Conservation (phyloP, 441 rosid genomes). For the Pelargonium cotyledonis region DNA sequence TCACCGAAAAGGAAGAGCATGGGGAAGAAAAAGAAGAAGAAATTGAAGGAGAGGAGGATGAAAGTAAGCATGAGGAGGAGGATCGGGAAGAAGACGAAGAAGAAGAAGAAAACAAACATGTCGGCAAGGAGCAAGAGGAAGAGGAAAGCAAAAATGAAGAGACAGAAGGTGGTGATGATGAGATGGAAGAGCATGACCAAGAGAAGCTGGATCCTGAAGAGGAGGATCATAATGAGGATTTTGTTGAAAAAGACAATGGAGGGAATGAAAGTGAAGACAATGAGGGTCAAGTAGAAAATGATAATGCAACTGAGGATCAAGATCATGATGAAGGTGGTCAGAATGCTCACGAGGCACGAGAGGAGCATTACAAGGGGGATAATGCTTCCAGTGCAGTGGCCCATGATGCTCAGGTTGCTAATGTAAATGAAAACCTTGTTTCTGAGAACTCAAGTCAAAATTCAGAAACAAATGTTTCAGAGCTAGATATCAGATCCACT, state of each 20-base stretch:
- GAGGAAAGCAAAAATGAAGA: background rate
- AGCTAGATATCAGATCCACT: conserved; percentile 24
- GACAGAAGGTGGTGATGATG: background rate
- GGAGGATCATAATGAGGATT: background rate
- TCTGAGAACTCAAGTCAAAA: conserved; percentile 33
- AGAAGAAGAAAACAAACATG: background rate
- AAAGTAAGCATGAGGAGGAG: background rate
- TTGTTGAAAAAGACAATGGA: background rate
- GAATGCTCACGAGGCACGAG: conserved; percentile 64
- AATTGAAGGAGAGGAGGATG: background rate
- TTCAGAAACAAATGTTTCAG: conserved; percentile 21
- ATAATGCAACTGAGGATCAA: conserved; percentile 34
- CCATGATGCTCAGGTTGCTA: conserved; percentile 41
- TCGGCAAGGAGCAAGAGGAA: background rate
- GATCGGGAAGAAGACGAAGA: background rate
- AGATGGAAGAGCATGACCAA: background rate
- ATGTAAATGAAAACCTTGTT: conserved; percentile 35
- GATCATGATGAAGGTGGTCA: conserved; percentile 34
- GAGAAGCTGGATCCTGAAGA: too few relatives aligned
- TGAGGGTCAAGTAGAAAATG: conserved; percentile 30
- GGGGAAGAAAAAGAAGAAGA: background rate
- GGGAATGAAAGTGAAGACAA: background rate
- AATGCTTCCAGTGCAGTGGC: conserved; percentile 97
- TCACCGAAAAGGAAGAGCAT: background rate
- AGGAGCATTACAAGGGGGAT: conserved; percentile 76